phyloP scores from a whole-genome alignment of 768 basidiomycete species.

The Russula sp. region DNA sequence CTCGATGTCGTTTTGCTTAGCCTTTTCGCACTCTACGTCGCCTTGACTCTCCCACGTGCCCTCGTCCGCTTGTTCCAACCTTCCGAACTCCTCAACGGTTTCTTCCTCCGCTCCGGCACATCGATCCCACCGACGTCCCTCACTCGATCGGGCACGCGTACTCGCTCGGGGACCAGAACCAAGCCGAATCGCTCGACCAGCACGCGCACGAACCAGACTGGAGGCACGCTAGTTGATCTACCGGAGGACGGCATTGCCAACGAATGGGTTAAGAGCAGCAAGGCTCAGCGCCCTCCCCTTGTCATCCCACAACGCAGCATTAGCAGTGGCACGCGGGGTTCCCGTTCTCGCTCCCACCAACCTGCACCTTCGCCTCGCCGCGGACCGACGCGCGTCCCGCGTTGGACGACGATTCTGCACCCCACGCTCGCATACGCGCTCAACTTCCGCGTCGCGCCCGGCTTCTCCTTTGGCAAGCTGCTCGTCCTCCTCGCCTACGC shows the following conservation, averaged over 20 bases:
- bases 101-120: slow-evolving; percentile 22
- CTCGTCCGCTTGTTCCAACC: slow-evolving; percentile 26
- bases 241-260: slow-evolving; percentile 10
- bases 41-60: slow-evolving; percentile 27
- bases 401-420: slow-evolving; percentile 40
- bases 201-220: slow-evolving; percentile 8
- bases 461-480: slow-evolving; percentile 42
- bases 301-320: background rate
- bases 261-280: background rate
- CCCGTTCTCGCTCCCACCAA: background rate
- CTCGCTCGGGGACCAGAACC: slow-evolving; percentile 11
- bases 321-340: background rate
- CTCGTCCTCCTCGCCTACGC: slow-evolving; percentile 41
- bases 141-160: slow-evolving; percentile 22
- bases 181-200: slow-evolving; percentile 7
- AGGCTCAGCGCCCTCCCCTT: background rate
- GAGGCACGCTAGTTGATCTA: background rate
- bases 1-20: slow-evolving; percentile 21
- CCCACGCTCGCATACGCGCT: slow-evolving; percentile 36
- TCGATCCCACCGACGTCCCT: background rate
- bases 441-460: slow-evolving; percentile 37
- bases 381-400: slow-evolving; percentile 39
- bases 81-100: slow-evolving; percentile 24
- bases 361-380: background rate
- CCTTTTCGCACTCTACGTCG: slow-evolving; percentile 25